These are phyloP conservation scores for Pichia gijzeniarum DNA, from an alignment of 805 yeast species.

Conservation along the genomic window DNA sequence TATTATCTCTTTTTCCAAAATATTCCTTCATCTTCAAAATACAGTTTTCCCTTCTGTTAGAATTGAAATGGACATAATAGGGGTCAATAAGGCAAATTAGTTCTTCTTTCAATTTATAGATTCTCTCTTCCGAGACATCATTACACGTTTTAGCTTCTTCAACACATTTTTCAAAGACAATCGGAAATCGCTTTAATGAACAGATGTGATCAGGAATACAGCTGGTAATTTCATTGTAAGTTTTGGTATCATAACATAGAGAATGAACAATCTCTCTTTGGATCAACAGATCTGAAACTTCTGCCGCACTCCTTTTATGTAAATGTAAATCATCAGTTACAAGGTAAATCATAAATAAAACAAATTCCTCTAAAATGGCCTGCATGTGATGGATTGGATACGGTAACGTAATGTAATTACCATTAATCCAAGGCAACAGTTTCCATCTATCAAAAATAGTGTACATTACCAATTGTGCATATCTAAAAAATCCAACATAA, in stretches of 20 bases:
- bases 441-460: conserved; percentile 68
- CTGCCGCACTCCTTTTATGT: conserved; percentile 41
- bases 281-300: conserved; percentile 44
- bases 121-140: conserved; percentile 27
- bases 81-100: conserved; percentile 61
- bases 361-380: conserved; percentile 69
- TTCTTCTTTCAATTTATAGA: conserved; percentile 60
- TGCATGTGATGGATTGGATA: conserved; percentile 27
- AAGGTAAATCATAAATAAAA: conserved; percentile 59
- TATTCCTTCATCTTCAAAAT: conserved; percentile 53
- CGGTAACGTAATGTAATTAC: conserved; percentile 38
- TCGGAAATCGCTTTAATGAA: conserved; percentile 67
- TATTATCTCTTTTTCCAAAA: conserved; percentile 29
- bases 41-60: conserved; percentile 82
- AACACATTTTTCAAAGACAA: conserved; percentile 42
- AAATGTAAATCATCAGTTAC: conserved; percentile 63
- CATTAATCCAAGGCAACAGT: conserved; percentile 46
- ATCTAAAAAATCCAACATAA: conserved; percentile 41
- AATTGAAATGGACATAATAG: conserved; percentile 67
- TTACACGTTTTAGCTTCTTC: conserved; percentile 47
- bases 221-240: conserved; percentile 62
- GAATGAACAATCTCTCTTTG: conserved; percentile 73
- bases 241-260: conserved; percentile 67
- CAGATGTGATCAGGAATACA: conserved; percentile 72
- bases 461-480: conserved; percentile 50